These are phyloP conservation scores for Erysimum cheiri DNA, from an alignment of 441 rosid genomes.

Conservation along the genomic window DNA sequence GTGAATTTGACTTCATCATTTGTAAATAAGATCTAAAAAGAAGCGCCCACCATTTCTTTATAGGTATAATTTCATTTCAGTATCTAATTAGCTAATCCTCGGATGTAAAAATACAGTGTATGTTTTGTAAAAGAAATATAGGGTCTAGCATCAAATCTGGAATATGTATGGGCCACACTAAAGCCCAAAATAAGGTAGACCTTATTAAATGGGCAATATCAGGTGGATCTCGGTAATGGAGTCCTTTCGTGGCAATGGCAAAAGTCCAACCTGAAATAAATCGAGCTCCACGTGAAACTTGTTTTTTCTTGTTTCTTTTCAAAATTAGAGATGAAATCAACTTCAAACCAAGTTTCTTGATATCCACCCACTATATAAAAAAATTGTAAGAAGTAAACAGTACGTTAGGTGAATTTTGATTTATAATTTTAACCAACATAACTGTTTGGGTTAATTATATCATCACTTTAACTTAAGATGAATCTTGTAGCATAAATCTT, in stretches of 20 bases:
- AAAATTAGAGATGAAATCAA: background rate
- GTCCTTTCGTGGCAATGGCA: background rate
- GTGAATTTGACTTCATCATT: conserved; percentile 33
- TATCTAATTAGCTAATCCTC: conserved; percentile 9
- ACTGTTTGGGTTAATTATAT: background rate
- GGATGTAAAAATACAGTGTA: background rate
- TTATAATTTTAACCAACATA: background rate
- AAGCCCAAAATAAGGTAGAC: conserved; percentile 28
- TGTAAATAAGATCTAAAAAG: conserved; percentile 11
- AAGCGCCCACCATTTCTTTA: conserved; percentile 16
- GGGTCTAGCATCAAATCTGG: background rate
- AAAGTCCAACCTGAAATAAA: conserved; percentile 11
- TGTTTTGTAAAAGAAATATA: background rate
- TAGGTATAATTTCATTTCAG: background rate
- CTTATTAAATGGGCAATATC: conserved; percentile 1
- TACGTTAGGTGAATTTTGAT: background rate
- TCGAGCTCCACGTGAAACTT: background rate
- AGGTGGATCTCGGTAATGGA: background rate
- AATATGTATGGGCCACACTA: background rate
- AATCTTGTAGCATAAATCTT: background rate
- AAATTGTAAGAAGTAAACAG: background rate
- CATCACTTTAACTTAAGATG: background rate
- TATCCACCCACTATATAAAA: background rate
- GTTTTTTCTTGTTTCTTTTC: background rate
- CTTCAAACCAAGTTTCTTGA: background rate